Percentiles rank a stretch among this genome's conserved stretches.
phyloP scores from a whole-genome alignment of 306 rosid genomes.

The Vicia villosa region DNA sequence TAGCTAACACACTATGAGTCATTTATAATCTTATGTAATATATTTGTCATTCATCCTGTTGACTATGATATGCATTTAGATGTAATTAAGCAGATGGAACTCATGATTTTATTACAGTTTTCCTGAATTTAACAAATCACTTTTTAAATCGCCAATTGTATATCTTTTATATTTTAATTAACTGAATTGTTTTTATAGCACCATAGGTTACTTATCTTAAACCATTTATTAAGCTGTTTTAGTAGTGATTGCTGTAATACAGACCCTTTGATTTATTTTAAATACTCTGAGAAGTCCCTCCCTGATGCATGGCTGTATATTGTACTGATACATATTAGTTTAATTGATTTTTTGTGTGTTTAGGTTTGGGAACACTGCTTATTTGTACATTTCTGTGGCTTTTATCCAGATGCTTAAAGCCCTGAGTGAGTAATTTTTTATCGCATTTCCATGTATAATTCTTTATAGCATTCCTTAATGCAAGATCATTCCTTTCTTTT shows the following conservation, averaged over 20 bases:
- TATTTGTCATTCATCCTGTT: constrained; percentile 28
- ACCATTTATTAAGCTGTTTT: not conserved
- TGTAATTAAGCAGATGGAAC: constrained; percentile 15
- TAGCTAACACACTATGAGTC: not conserved
- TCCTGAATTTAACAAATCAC: constrained; percentile 12
- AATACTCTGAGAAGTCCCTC: constrained; percentile 17
- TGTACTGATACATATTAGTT: not conserved
- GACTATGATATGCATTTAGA: constrained; percentile 5
- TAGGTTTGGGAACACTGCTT: constrained; percentile 99
- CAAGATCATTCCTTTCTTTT: constrained; percentile 3
- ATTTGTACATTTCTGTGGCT: constrained; percentile 95
- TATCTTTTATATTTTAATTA: constrained; percentile 15
- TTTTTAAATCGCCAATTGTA: not conserved
- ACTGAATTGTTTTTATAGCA: constrained; percentile 2
- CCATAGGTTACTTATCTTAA: not conserved
- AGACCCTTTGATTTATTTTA: not conserved
- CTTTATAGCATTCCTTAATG: not conserved
- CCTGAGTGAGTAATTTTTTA: constrained; percentile 60
- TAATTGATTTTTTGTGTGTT: constrained; percentile 17
- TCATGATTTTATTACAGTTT: not conserved
- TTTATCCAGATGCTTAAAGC: constrained; percentile 99
- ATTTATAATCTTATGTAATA: constrained; percentile 8
- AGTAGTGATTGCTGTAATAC: constrained; percentile 8
- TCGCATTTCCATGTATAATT: constrained; percentile 20
- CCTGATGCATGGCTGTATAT: not conserved